phyloP scores from a whole-genome alignment of 2,329 filamentous ascomycete species.

The Ceratocystis colombiana region DNA sequence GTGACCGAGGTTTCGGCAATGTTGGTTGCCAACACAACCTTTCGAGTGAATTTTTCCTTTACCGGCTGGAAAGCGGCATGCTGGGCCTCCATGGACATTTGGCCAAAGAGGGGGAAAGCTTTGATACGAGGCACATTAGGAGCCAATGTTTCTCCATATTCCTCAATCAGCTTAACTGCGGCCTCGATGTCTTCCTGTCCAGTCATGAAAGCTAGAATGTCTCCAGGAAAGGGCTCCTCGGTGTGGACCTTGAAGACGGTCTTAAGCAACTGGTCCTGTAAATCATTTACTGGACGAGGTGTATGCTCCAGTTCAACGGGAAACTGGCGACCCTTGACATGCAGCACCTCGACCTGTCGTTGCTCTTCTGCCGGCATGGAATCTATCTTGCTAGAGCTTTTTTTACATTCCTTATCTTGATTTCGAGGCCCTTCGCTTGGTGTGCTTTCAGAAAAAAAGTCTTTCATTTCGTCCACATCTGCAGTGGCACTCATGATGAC shows the following conservation, averaged over 20 bases:
- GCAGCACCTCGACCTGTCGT: constrained; percentile 30
- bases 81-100: constrained; percentile 76
- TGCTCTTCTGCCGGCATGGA: constrained; percentile 14
- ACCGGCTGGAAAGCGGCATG: constrained; percentile 74
- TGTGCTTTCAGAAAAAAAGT: constrained; percentile 49
- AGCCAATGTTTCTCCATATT: constrained; percentile 62
- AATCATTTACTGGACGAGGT: constrained; percentile 62
- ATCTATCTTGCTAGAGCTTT: neutral
- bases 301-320: constrained; percentile 73
- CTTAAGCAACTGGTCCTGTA: constrained; percentile 71
- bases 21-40: constrained; percentile 87
- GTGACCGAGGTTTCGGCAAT: constrained; percentile 99
- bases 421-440: neutral
- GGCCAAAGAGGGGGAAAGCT: constrained; percentile 77
- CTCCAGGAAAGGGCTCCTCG: constrained; percentile 82
- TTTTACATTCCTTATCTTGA: neutral
- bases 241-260: constrained; percentile 78
- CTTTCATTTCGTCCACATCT: constrained; percentile 63
- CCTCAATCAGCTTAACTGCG: constrained; percentile 68
- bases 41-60: constrained; percentile 62
- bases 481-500: constrained; percentile 96
- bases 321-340: constrained; percentile 78
- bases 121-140: constrained; percentile 62
- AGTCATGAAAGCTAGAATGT: constrained; percentile 83
- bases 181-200: constrained; percentile 89